A percentile compares a stretch with the other conserved stretches of the same genome.
These are phyloP conservation scores for Phyllosticta ampelicida DNA, from an alignment of 2,329 filamentous ascomycete species.

Conservation along the genomic window DNA sequence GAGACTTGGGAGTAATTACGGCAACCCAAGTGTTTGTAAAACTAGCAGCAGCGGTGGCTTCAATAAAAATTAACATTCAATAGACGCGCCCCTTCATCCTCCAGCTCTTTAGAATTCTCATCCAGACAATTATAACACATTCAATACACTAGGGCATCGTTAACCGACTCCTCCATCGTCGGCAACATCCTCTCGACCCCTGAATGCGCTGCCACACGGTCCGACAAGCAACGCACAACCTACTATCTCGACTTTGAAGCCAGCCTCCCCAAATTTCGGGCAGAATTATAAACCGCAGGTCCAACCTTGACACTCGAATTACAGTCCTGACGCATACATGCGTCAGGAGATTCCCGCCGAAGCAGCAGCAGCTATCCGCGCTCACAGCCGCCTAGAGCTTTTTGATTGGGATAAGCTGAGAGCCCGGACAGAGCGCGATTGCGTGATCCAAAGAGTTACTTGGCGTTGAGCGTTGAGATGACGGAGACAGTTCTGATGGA, in stretches of 20 bases:
- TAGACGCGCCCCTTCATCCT: too few relatives aligned
- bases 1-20: too few relatives aligned
- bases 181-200: conserved; percentile 19
- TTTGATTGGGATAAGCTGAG: conserved; percentile 17
- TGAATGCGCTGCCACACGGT: conserved; percentile 19
- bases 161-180: conserved; percentile 20
- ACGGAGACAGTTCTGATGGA: background rate
- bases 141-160: too few relatives aligned
- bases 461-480: conserved; percentile 3
- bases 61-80: too few relatives aligned
- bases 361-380: conserved; percentile 19
- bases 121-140: too few relatives aligned
- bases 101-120: background rate
- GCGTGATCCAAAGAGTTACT: background rate
- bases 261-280: conserved; percentile 19
- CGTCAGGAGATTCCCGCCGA: conserved; percentile 18
- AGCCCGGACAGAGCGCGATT: conserved; percentile 17
- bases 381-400: conserved; percentile 15
- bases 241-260: conserved; percentile 22
- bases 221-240: conserved; percentile 13
- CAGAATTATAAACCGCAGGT: conserved; percentile 15
- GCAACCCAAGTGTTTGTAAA: background rate
- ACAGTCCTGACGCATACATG: background rate
- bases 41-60: background rate
- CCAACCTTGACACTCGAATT: background rate